A percentile compares a stretch with the other conserved stretches of the same genome.
Evolutionary conservation across 768 basidiomycete genomes (phyloP).

Genomic region (Calocybe indica): DNA sequence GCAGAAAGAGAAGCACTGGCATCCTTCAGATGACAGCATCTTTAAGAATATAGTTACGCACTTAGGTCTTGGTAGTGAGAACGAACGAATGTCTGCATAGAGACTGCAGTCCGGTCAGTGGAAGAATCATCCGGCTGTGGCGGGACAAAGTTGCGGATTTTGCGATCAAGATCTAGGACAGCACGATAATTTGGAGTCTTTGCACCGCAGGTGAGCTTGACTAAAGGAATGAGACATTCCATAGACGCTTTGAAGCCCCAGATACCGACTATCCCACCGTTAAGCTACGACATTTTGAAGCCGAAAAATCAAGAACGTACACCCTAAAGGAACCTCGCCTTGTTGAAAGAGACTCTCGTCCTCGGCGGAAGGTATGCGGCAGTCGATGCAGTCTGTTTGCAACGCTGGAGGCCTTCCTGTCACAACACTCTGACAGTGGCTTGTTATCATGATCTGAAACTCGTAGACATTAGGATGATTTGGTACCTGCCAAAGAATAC

Average conservation of each 20-base stretch:
- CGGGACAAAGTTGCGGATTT: conserved; percentile 33
- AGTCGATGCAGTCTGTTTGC: conserved; percentile 36
- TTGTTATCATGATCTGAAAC: neutral
- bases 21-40: conserved; percentile 5
- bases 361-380: conserved; percentile 35
- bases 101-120: conserved; percentile 27
- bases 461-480: conserved; percentile 4
- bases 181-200: conserved; percentile 40
- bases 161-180: conserved; percentile 44
- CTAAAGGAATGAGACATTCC: conserved; percentile 38
- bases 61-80: conserved; percentile 42
- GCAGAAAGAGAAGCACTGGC: conserved; percentile 48
- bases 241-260: conserved; percentile 38
- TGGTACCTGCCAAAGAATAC: conserved; percentile 44
- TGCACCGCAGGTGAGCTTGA: conserved; percentile 31
- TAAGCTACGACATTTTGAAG: neutral
- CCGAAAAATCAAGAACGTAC: conserved; percentile 22
- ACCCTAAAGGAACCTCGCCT: conserved; percentile 37
- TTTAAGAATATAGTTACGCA: conserved; percentile 16
- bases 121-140: conserved; percentile 15
- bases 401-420: conserved; percentile 45
- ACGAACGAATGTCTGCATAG: conserved; percentile 35
- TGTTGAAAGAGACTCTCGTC: conserved; percentile 40
- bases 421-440: conserved; percentile 29
- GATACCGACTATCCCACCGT: conserved; percentile 30